phyloP scores from a whole-genome alignment of 2,329 filamentous ascomycete species.

The Alternaria arborescens region DNA sequence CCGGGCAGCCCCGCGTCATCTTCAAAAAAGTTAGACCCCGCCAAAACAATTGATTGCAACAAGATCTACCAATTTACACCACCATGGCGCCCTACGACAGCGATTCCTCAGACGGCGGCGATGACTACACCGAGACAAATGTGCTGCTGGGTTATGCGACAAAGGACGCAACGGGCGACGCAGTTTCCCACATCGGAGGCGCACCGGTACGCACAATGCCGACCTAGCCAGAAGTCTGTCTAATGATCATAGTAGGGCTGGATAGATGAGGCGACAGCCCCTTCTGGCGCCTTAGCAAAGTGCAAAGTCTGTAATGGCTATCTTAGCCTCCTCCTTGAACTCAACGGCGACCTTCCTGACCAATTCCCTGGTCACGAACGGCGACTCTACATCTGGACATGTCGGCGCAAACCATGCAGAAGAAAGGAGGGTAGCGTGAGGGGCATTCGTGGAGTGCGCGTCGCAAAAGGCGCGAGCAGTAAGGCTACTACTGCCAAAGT shows the following conservation, averaged over 20 bases:
- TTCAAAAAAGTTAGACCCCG: constrained; percentile 21
- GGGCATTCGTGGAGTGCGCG: constrained; percentile 73
- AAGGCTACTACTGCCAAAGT: constrained; percentile 22
- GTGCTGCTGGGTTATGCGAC: constrained; percentile 91
- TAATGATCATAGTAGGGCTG: constrained; percentile 66
- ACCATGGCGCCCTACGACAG: constrained; percentile 83
- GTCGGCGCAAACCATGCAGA: constrained; percentile 78
- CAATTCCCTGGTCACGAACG: constrained; percentile 87
- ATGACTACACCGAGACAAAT: constrained; percentile 79
- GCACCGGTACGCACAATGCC: constrained; percentile 71
- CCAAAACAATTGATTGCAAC: not conserved
- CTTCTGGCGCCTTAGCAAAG: constrained; percentile 78
- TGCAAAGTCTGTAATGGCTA: constrained; percentile 87
- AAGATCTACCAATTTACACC: not conserved
- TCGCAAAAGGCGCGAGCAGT: constrained; percentile 53
- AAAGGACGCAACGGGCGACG: constrained; percentile 79
- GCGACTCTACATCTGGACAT: constrained; percentile 86
- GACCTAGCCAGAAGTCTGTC: not conserved
- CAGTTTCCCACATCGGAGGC: constrained; percentile 87
- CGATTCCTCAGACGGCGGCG: constrained; percentile 76
- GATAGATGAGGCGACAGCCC: constrained; percentile 75
- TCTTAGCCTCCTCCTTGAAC: constrained; percentile 86
- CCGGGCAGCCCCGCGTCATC: constrained; percentile 16
- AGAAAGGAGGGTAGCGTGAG: constrained; percentile 84
- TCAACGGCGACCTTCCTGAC: constrained; percentile 89